A percentile compares a stretch with the other conserved stretches of the same genome.
These are phyloP conservation scores for Dillenia turbinata DNA, from an alignment of 164 flowering plant genomes.

Conservation along the genomic window DNA sequence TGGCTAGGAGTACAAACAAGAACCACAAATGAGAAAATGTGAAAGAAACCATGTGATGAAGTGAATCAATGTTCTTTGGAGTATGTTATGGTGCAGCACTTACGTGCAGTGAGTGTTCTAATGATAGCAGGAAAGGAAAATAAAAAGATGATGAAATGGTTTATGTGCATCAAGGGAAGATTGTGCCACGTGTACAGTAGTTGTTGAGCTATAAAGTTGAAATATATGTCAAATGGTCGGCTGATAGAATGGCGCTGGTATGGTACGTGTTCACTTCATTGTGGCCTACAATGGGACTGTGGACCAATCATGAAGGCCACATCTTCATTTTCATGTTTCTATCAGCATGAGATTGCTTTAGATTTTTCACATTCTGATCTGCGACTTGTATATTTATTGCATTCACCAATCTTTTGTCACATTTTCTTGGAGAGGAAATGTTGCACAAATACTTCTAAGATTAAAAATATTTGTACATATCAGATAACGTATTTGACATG, in stretches of 20 bases:
- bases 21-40: conserved; percentile 4
- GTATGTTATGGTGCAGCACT: not conserved
- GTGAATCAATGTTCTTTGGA: not conserved
- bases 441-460: no score
- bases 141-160: not conserved
- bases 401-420: no score
- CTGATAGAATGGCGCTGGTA: conserved; percentile 3
- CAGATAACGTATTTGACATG: no score
- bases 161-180: not conserved
- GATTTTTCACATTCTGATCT: no score
- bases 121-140: not conserved
- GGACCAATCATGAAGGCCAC: no score
- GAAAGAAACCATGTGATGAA: conserved; percentile 11
- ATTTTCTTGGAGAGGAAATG: no score
- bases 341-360: no score
- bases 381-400: no score
- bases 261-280: conserved; percentile 19
- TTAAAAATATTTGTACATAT: no score
- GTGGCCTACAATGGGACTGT: not conserved
- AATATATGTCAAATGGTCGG: conserved; percentile 34
- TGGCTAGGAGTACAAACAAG: conserved; percentile 1
- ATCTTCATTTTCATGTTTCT: no score
- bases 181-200: conserved; percentile 30
- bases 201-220: conserved; percentile 63
- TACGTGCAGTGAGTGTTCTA: not conserved